phyloP scores from a whole-genome alignment of 306 rosid species.

The Vigna angularis region DNA sequence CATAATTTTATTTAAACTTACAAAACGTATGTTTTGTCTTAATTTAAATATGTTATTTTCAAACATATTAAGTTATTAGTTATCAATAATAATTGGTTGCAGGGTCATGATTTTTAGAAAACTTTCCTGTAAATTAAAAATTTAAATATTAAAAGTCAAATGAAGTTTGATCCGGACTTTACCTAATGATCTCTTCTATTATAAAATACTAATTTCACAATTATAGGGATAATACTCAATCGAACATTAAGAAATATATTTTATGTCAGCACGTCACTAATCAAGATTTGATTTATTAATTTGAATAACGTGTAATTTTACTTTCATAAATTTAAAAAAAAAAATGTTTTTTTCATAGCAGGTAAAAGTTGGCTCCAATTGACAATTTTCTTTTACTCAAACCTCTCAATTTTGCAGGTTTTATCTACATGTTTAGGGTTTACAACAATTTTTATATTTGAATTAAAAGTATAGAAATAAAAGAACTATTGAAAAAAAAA shows the following conservation, averaged over 20 bases:
- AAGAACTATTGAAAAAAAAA: background rate
- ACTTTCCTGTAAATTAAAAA: background rate
- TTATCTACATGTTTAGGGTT: background rate
- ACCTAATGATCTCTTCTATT: background rate
- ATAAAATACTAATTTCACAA: background rate
- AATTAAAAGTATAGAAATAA: background rate
- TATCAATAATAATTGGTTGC: too few species aligned
- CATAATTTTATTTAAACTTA: too few species aligned
- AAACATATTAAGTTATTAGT: too few species aligned
- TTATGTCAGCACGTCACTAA: background rate
- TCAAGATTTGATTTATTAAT: background rate
- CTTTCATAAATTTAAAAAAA: too few species aligned
- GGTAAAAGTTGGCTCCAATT: too few species aligned
- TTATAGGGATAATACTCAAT: background rate
- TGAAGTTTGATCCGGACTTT: background rate
- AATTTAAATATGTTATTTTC: too few species aligned
- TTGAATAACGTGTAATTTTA: background rate
- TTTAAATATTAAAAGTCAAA: background rate
- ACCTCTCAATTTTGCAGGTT: background rate
- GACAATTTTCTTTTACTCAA: background rate
- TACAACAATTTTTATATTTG: background rate
- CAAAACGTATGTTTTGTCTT: too few species aligned
- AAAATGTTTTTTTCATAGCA: too few species aligned
- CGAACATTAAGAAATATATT: background rate
- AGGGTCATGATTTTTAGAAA: background rate